Evolutionary conservation across 768 basidiomycete genomes (phyloP), one percentile per base, ranked within the genome.

Genomic region (Lepiota venenata): DNA sequence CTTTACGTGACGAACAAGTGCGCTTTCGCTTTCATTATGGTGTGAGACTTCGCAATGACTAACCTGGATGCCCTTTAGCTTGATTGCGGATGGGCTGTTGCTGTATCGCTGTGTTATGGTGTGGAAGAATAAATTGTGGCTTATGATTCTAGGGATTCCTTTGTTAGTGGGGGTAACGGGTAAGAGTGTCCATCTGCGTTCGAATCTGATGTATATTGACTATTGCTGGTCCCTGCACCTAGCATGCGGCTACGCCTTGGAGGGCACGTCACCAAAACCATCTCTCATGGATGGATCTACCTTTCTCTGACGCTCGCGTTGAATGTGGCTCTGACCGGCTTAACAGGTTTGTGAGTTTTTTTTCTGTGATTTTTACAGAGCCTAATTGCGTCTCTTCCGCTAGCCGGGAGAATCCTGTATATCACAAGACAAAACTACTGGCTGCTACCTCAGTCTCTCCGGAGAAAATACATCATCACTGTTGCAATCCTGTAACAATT

Each of bases 1-100:
- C 56, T 75, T 6, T 73, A 69, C 58, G 66, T 73, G 8, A 68
- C 71, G 16, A 75, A 73, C 52, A 73, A 70, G 72, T 75, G 51
- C 55, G 71, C 59, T 9, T 32, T 44, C 48, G 9, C 10, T 20
- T 39, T 16, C 4, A 20, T 21, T 12, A 16, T 5, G 41, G 36
- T 25, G 10, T 14, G 36, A n/a, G n/a, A n/a, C n/a, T n/a, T 43
- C 10, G 32, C 14, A 14, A 18, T 42, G 15, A 47, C 40, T 56
- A 15, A 55, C 18, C 47, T 22, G 20, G 8, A 14, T 40, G n/a
- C 15, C 25, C 1, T 7, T 46, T n/a, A 70, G 69, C 49, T 60
- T 71, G 21, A 40, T 71, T 21, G 71, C 69, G 4, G 69, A 74
- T 53, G 58, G 58, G 16, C 64, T 72, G 21, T 58, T 74, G 38